Evolutionary conservation across 2,329 filamentous ascomycete genomes (phyloP), one percentile per base, ranked within the genome.

Genomic region (Tolypocladium ovalisporum): DNA sequence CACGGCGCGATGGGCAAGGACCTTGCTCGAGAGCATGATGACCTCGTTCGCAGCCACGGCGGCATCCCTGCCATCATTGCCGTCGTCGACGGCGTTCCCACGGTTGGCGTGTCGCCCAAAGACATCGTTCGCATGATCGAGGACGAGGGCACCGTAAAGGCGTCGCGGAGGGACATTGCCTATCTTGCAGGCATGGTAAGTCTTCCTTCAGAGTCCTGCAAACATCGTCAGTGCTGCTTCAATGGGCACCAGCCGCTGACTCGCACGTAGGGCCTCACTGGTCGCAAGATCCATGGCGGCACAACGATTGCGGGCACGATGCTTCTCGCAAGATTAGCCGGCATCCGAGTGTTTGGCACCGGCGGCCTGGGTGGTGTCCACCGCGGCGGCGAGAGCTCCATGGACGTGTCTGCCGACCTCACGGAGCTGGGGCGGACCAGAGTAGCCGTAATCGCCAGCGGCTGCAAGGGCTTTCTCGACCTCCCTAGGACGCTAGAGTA

Each of bases 391-490:
- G 87, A 97, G 70, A 81, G 81, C 63, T 89, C 88, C 9, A 87
- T 97, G 85, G 94, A 99, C 69, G 84, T 99, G 61, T 97, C 93
- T 60, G 93, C 94, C 44, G 94, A 99, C 73, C 79, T 99, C 60
- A 97, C 90, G 4, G 94, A 97, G 77, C 82, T 99, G 54, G 92
- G 94, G 19, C 82, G 91, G 58, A 97, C 92, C 9, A 84, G 89
- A 13, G 87, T 99, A 55, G 87, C 92, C 32, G 92, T 99, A 2
- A 79, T 99, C 55, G 89, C 87, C 71, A 90, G 89, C 62, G 94
- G 94, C 17, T 95, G 90, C 75, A 99, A 99, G 75, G 94, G 93
- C 61, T 97, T 99, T 71, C 79, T 99, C 40, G 94, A 99, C 68
- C 91, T 97, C 59, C 85, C 88, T 2, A 81, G 90, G 55, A 99